Conservation (phyloP, 1,284 basidiomycete genomes). For the Fistulinella cinereoalba region DNA sequence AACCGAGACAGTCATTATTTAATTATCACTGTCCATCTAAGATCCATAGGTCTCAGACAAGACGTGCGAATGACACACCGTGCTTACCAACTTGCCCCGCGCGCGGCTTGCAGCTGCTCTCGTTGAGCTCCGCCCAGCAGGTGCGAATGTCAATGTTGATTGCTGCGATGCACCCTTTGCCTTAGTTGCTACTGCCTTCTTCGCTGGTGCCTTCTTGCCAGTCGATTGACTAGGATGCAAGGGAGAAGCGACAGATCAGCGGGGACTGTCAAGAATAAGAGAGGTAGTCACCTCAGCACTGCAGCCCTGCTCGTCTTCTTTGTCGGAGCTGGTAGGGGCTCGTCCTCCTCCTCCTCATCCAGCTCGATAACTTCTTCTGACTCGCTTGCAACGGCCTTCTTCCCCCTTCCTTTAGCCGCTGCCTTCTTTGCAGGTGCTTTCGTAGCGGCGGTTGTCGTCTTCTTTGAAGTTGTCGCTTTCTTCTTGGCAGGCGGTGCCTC, state of each 20-base stretch:
- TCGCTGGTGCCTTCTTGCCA: slow-evolving; percentile 42
- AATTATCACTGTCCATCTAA: slow-evolving; percentile 34
- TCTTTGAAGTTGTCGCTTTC: slow-evolving; percentile 42
- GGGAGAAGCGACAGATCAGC: slow-evolving; percentile 1
- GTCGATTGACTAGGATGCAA: slow-evolving; percentile 12
- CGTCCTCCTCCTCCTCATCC: slow-evolving; percentile 57
- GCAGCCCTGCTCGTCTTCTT: slow-evolving; percentile 68
- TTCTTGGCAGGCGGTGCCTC: slow-evolving; percentile 47
- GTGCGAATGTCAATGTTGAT: slow-evolving; percentile 60
- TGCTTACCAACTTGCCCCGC: slow-evolving; percentile 46
- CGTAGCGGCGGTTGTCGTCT: slow-evolving; percentile 27
- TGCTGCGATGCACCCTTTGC: slow-evolving; percentile 33
- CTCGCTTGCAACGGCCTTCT: slow-evolving; percentile 42
- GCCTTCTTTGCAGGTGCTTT: slow-evolving; percentile 44
- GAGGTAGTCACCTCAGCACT: slow-evolving; percentile 51
- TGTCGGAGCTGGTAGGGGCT: slow-evolving; percentile 37
- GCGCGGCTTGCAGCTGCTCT: slow-evolving; percentile 59
- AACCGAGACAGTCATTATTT: slow-evolving; percentile 7
- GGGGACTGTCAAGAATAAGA: neutral
- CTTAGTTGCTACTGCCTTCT: slow-evolving; percentile 49
- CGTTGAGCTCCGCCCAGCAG: slow-evolving; percentile 53
- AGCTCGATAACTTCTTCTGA: slow-evolving; percentile 51
- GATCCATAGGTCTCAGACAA: slow-evolving; percentile 4
- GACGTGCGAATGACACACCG: slow-evolving; percentile 17
- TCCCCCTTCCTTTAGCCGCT: slow-evolving; percentile 38